These are phyloP conservation scores for Phoma sp. DNA, from an alignment of 2,329 filamentous ascomycete species.

Conservation along the genomic window DNA sequence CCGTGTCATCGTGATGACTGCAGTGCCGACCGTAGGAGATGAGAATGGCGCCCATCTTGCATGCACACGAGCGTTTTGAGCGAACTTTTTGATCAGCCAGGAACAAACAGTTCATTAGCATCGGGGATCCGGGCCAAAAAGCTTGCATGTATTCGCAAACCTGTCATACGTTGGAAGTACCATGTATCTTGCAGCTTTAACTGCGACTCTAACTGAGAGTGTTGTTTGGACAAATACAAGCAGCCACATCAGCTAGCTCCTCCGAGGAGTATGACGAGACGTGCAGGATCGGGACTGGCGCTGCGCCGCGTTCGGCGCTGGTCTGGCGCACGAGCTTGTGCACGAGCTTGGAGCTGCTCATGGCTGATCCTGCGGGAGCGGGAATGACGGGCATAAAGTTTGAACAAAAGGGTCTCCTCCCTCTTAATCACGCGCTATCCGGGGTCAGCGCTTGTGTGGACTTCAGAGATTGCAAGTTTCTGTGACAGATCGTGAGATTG, in stretches of 20 bases:
- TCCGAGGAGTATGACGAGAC: conserved; percentile 31
- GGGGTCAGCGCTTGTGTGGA: conserved; percentile 18
- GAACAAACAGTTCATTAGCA: conserved; percentile 34
- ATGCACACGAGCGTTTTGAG: conserved; percentile 32
- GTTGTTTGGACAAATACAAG: conserved; percentile 20
- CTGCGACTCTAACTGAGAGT: conserved; percentile 9
- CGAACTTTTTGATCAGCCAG: conserved; percentile 30
- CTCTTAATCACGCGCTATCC: conserved; percentile 29
- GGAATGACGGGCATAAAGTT: conserved; percentile 51
- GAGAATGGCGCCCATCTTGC: conserved; percentile 24
- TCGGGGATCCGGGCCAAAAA: conserved; percentile 40
- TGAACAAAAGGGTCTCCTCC: conserved; percentile 40
- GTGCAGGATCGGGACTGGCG: conserved; percentile 30
- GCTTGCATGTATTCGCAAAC: conserved; percentile 27
- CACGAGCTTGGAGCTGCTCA: conserved; percentile 23
- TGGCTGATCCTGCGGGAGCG: conserved; percentile 45
- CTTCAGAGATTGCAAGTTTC: conserved; percentile 2
- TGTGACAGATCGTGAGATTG: conserved; percentile 9
- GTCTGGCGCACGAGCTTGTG: conserved; percentile 35
- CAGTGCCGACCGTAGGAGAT: conserved; percentile 19
- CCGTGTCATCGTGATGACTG: conserved; percentile 23
- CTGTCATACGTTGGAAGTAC: conserved; percentile 22
- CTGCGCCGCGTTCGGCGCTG: conserved; percentile 35
- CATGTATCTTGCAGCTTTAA: conserved; percentile 18
- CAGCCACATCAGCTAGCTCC: conserved; percentile 16